phyloP scores from a whole-genome alignment of 2,329 filamentous ascomycete species.

The Penicillium sclerotiorum region DNA sequence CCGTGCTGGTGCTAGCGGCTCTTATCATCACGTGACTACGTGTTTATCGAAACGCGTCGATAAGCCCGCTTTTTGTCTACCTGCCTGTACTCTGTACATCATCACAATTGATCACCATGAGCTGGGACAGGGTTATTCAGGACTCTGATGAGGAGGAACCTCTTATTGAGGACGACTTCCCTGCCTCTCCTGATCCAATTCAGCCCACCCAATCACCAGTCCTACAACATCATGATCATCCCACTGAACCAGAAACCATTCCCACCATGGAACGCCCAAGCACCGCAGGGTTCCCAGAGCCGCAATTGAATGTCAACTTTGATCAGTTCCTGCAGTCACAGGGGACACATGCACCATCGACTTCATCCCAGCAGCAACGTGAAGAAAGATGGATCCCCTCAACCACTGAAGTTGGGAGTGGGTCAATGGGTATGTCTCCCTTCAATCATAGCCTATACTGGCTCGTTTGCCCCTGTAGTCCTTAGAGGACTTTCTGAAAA shows the following conservation, averaged over 20 bases:
- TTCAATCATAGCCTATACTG: too few relatives aligned
- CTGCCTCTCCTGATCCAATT: constrained; percentile 22
- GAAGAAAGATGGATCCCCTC: constrained; percentile 40
- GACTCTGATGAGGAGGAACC: constrained; percentile 49
- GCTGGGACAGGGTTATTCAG: constrained; percentile 42
- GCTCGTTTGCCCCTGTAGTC: too few relatives aligned
- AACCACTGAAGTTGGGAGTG: constrained; percentile 25
- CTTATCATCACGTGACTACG: constrained; percentile 12
- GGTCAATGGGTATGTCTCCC: constrained; percentile 35
- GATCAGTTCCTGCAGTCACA: constrained; percentile 42
- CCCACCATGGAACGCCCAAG: constrained; percentile 8
- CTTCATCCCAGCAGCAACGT: constrained; percentile 37
- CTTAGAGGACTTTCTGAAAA: too few relatives aligned
- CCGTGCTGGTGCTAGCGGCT: too few relatives aligned
- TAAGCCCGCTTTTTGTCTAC: constrained; percentile 3
- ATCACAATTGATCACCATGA: constrained; percentile 32
- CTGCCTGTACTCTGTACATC: background rate
- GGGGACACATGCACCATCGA: constrained; percentile 18
- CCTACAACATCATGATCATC: constrained; percentile 14
- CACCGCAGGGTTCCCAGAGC: constrained; percentile 14
- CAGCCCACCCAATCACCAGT: constrained; percentile 19
- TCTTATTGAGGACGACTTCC: constrained; percentile 30
- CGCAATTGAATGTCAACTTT: constrained; percentile 37
- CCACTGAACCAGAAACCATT: constrained; percentile 13
- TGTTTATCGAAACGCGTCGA: constrained; percentile 5